Evolutionary conservation across 129 eudicot genomes (phyloP), one percentile per base, ranked within the genome.

Genomic region (Flaveria trinervia): DNA sequence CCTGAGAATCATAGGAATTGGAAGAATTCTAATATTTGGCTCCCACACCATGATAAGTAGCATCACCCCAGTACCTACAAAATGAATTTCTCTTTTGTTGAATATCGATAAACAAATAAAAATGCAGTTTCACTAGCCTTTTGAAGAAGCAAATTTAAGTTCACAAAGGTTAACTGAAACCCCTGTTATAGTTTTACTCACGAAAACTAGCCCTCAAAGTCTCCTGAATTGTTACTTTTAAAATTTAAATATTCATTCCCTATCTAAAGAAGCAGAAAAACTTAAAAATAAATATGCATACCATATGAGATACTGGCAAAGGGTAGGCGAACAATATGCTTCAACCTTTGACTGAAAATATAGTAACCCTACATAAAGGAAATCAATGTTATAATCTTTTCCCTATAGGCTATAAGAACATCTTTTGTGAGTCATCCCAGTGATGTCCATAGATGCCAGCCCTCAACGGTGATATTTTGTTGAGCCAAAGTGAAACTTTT

Each of bases 21-120:
- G 81, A 48, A 93, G 88, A 78, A 89, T 64, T 81, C 79, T 80
- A 75, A 89, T 78, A 61, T 86, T 68, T 71, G 93, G 92, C 50
- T 88, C 83, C 99, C 99, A 95, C 72, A 84, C 97, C 88, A 91
- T 81, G 68, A 89, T 79, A 66, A 95, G 99, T 67, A 95, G 84
- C 93, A 95, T 91, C 12, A 88, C 96, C 64, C 94, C 96, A 44
- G 97, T 95, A 77, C 99, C 99, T 94, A 84, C 16, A 74, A 71
- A 16, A 11, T 1, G 46, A 54, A 49, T 66, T 39, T 36, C 17
- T 17, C 14, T 20, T 72, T 72, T 72, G 51, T 72, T 33, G 20
- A 9, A 71, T 26, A 28, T 54, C 22, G n/a, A 54, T 17, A 55
- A 36, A 52, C 20, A 72, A 18, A 54, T 33, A 9, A 2, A 52